Conservation (phyloP, 2,329 filamentous ascomycete species). For the Hypoxylon sp. region DNA sequence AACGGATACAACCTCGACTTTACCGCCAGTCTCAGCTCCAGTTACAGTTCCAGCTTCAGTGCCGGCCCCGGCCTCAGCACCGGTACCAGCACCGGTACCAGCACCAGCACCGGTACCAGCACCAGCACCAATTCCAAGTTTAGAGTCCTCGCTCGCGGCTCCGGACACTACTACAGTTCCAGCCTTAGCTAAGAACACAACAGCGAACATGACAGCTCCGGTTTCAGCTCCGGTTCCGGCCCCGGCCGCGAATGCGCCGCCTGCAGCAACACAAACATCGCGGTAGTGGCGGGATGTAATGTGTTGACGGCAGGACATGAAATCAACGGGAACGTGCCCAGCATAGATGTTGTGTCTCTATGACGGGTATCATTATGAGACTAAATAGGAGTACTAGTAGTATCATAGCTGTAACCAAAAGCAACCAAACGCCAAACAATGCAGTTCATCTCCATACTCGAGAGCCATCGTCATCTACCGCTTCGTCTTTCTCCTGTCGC, state of each 20-base stretch:
- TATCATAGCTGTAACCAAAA: conserved; percentile 31
- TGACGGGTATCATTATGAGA: conserved; percentile 41
- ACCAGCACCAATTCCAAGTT: neutral
- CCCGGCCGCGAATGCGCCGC: conserved; percentile 12
- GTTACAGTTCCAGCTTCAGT: neutral
- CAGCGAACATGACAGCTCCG: conserved; percentile 5
- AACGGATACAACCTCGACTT: neutral
- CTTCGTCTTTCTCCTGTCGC: conserved; percentile 57
- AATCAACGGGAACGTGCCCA: neutral
- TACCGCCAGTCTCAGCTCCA: neutral
- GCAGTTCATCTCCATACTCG: conserved; percentile 18
- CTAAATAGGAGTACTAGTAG: conserved; percentile 32
- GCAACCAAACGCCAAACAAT: conserved; percentile 40
- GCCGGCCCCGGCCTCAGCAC: neutral
- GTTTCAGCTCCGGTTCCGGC: no score
- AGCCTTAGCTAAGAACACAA: conserved; percentile 15
- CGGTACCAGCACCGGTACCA: neutral
- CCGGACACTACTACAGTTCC: conserved; percentile 4
- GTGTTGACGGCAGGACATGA: neutral
- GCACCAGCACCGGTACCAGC: no score
- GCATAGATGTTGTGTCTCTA: conserved; percentile 8
- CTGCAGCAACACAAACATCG: conserved; percentile 8
- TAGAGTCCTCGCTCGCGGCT: neutral
- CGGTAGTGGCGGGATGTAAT: conserved; percentile 10
- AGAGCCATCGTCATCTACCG: conserved; percentile 26